phyloP scores from a whole-genome alignment of 2,329 filamentous ascomycete genomes.

The Xylaria polymorpha region DNA sequence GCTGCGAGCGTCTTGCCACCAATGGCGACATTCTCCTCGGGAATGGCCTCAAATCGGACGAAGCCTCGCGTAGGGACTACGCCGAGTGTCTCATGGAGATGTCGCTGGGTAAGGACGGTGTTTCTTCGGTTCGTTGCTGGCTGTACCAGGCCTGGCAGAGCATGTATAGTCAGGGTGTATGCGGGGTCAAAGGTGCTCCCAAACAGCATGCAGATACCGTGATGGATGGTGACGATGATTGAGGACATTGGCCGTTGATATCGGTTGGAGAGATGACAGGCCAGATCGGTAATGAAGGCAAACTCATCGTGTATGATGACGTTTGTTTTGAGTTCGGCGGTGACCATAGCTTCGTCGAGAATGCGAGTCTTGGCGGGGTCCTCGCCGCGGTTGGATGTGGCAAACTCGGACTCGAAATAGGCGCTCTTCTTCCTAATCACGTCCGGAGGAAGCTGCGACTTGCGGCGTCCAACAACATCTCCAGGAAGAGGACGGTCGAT shows the following conservation, averaged over 20 bases:
- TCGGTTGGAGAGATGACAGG: conserved; percentile 76
- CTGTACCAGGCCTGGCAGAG: conserved; percentile 75
- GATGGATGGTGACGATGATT: conserved; percentile 80
- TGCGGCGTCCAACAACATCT: conserved; percentile 50
- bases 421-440: conserved; percentile 55
- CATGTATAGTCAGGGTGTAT: conserved; percentile 80
- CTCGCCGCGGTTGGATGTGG: conserved; percentile 47
- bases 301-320: conserved; percentile 76
- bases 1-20: conserved; percentile 76
- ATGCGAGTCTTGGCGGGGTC: conserved; percentile 59
- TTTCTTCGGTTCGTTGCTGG: conserved; percentile 84
- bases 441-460: conserved; percentile 50
- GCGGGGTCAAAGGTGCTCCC: conserved; percentile 81
- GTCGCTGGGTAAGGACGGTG: conserved; percentile 78
- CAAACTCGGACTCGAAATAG: conserved; percentile 61
- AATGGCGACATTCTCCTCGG: conserved; percentile 77
- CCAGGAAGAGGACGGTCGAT: conserved; percentile 56
- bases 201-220: conserved; percentile 79
- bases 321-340: conserved; percentile 73
- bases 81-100: conserved; percentile 76
- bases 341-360: conserved; percentile 66
- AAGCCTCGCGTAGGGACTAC: conserved; percentile 76
- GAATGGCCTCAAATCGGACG: conserved; percentile 75
- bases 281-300: conserved; percentile 78
- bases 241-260: conserved; percentile 80